phyloP scores from a whole-genome alignment of 2,329 filamentous ascomycete genomes.

The Fusarium oxysporum region DNA sequence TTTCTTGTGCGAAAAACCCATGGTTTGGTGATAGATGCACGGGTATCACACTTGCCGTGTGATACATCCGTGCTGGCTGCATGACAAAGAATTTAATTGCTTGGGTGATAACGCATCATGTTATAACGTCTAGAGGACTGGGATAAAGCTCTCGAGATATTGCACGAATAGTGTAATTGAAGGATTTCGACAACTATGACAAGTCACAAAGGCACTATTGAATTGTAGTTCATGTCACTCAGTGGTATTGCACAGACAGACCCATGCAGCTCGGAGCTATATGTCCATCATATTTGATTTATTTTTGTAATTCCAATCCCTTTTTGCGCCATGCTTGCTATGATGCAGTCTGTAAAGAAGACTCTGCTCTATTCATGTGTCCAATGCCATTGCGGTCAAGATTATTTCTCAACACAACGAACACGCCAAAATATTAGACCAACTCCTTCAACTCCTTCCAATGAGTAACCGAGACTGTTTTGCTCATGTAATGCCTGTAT shows the following conservation, averaged over 20 bases:
- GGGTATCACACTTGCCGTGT: conserved; percentile 19
- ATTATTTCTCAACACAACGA: background rate
- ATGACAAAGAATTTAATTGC: conserved; percentile 9
- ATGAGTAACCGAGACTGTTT: conserved; percentile 24
- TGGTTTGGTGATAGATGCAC: conserved; percentile 18
- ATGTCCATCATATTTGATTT: conserved; percentile 3
- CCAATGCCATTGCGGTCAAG: background rate
- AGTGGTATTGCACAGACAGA: background rate
- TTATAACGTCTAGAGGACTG: background rate
- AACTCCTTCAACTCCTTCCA: conserved; percentile 42
- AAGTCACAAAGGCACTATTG: conserved; percentile 1
- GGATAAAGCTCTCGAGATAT: background rate
- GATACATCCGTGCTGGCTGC: conserved; percentile 14
- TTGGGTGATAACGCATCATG: background rate
- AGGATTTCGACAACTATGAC: conserved; percentile 1
- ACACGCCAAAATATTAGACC: conserved; percentile 5
- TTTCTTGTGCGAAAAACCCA: conserved; percentile 3
- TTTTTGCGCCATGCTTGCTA: conserved; percentile 22
- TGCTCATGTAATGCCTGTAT: conserved; percentile 18
- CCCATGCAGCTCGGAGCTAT: background rate
- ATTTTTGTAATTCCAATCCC: conserved; percentile 8
- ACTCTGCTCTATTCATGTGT: background rate
- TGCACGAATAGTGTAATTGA: background rate
- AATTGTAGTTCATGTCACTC: background rate
- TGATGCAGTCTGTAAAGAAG: conserved; percentile 9